phyloP scores from a whole-genome alignment of 2,329 filamentous ascomycete genomes.

The Trichoderma harzianum region DNA sequence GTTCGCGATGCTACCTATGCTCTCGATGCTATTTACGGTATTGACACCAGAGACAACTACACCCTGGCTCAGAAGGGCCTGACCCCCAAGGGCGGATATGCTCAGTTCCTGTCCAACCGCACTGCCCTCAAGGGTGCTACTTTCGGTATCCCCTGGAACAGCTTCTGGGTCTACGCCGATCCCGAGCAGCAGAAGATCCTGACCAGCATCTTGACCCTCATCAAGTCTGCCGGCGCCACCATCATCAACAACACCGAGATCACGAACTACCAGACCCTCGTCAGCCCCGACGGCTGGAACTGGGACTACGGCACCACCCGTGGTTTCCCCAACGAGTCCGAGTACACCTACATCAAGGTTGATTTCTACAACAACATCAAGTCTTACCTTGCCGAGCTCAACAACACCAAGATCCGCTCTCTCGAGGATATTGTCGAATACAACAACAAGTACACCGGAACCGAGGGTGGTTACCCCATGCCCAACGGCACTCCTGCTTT shows the following conservation, averaged over 20 bases:
- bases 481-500: constrained; percentile 58
- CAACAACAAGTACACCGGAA: constrained; percentile 61
- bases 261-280: constrained; percentile 57
- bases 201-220: constrained; percentile 43
- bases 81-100: constrained; percentile 55
- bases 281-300: constrained; percentile 67
- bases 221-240: constrained; percentile 60
- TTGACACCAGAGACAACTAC: constrained; percentile 63
- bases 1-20: constrained; percentile 65
- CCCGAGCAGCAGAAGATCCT: constrained; percentile 53
- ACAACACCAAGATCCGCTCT: constrained; percentile 56
- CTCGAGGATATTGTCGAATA: constrained; percentile 65
- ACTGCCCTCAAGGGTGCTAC: constrained; percentile 55
- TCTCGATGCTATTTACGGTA: constrained; percentile 65
- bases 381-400: constrained; percentile 59
- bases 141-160: constrained; percentile 70
- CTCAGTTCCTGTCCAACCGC: constrained; percentile 53
- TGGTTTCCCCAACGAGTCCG: constrained; percentile 66
- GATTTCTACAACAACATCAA: constrained; percentile 64
- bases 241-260: constrained; percentile 70
- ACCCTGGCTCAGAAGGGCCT: constrained; percentile 55
- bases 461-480: constrained; percentile 62
- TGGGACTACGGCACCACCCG: constrained; percentile 65
- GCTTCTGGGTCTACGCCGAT: constrained; percentile 64
- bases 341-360: constrained; percentile 69